Percentiles rank a stretch among this genome's conserved stretches.
Conservation (phyloP, 164 flowering plant species). For the Akebia trifoliata region DNA sequence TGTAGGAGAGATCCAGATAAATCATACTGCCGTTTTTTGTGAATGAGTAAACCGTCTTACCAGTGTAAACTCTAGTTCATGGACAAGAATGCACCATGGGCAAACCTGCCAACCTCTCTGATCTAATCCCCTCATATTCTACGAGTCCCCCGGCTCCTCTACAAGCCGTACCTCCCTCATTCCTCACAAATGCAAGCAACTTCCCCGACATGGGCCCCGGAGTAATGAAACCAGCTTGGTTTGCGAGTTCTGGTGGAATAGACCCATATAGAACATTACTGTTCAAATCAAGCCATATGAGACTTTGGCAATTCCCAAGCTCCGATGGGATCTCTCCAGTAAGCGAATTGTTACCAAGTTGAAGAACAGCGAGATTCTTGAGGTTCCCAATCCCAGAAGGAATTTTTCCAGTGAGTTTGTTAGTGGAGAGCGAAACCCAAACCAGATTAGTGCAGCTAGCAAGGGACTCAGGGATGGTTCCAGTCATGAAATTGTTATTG, state of each 20-base stretch:
- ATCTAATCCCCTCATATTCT: conserved; percentile 67
- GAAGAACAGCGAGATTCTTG: conserved; percentile 59
- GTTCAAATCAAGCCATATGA: conserved; percentile 87
- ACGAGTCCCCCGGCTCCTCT: conserved; percentile 82
- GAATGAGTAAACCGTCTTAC: conserved; percentile 54
- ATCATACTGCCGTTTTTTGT: conserved; percentile 64
- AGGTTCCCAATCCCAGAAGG: conserved; percentile 63
- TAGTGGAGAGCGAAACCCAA: conserved; percentile 80
- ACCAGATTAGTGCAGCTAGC: conserved; percentile 51
- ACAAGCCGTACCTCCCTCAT: conserved; percentile 79
- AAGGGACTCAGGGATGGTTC: conserved; percentile 58
- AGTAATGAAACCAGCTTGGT: conserved; percentile 48
- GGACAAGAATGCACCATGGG: conserved; percentile 68
- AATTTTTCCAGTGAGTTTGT: conserved; percentile 53
- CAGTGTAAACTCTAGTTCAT: conserved; percentile 64
- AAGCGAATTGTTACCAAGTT: conserved; percentile 75
- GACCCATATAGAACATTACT: conserved; percentile 59
- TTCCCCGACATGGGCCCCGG: conserved; percentile 69
- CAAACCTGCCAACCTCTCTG: conserved; percentile 40
- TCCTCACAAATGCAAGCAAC: conserved; percentile 77
- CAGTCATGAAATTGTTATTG: conserved; percentile 65
- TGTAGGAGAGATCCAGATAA: conserved; percentile 85
- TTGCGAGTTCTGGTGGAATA: conserved; percentile 54
- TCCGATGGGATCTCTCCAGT: conserved; percentile 60
- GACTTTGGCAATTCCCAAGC: conserved; percentile 57